Base-by-base conservation (phyloP, 352 stramenopile genomes). In the Saprolegnia parasitica region DNA sequence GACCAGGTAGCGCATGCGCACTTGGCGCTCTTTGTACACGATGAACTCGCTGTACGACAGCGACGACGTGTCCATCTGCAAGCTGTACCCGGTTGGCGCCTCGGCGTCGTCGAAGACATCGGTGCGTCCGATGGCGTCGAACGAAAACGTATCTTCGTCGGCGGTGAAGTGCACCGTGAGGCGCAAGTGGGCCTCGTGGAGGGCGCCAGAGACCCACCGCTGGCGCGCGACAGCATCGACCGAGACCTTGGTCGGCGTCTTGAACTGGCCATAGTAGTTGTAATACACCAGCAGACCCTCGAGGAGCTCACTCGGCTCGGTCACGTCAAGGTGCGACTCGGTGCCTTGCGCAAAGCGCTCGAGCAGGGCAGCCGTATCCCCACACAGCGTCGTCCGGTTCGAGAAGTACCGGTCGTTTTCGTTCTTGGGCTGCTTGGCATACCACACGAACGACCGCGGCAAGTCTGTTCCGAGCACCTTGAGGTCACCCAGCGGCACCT, bases 1-100 rank as follows among this genome's bases (percentile, higher is more conserved):
- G 20, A 93, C 82, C 6, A 93, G 72, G 72, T 93, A 93, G 1
- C 83, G 81, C 40, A 93, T 88, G 23, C 79, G 80, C 13, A 78
- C 83, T 52, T 90, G 85, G 8, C 74, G 74, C 66, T 90, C 80
- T 47, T 93, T 78, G 80, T 88, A 90, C 67, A 93, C 85, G 40
- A 91, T 85, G 11, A 85, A 73, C 60, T 93, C 85, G 20, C 83
- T 80, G 73, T 89, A 81, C 20, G 78, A 39, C n/a, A 67, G 35
- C 15, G 39, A 24, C 10, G 58, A 39, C 8, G 4, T 32, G 4
- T 32, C 23, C 11, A 21, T 15, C 15, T 56, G 40, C 13, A 47
- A 52, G 18, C 37, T 56, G 58, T 42, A 55, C 0, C 39, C 32
- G 6, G 16, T 24, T 47, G 54, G 39, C 21, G 49, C 8, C 9